A percentile compares a stretch with the other conserved stretches of the same genome.
Evolutionary conservation across 768 basidiomycete genomes (phyloP).

Genomic region (Tremella fuciformis): DNA sequence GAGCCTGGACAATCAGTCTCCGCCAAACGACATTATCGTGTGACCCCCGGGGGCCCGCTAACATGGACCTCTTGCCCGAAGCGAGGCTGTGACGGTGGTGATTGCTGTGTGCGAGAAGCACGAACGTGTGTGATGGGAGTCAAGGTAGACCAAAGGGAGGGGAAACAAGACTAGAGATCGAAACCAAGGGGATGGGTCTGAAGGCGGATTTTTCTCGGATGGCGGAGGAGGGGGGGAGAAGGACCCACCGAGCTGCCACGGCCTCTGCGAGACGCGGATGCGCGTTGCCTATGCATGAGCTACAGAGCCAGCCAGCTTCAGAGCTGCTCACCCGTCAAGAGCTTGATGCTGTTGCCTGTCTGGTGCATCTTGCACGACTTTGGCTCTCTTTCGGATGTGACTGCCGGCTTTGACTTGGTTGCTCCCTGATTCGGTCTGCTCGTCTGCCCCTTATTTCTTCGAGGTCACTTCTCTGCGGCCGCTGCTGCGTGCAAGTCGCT

Average conservation of each 20-base stretch:
- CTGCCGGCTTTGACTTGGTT: too few relatives aligned
- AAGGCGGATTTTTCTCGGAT: neutral
- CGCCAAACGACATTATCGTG: constrained; percentile 6
- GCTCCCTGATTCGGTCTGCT: too few relatives aligned
- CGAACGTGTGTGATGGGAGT: constrained; percentile 20
- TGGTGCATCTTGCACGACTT: constrained; percentile 37
- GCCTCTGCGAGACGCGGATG: constrained; percentile 93
- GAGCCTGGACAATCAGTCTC: constrained; percentile 59
- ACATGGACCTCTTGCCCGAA: neutral
- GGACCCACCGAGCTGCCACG: constrained; percentile 77
- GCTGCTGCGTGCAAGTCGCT: too few relatives aligned
- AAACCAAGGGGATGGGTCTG: neutral
- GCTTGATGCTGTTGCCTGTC: constrained; percentile 51
- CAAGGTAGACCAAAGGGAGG: constrained; percentile 9
- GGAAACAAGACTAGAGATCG: neutral
- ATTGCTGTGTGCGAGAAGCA: neutral
- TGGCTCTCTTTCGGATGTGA: too few relatives aligned
- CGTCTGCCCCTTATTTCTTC: too few relatives aligned
- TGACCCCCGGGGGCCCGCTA: neutral
- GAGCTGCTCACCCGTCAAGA: constrained; percentile 48
- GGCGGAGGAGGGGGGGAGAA: constrained; percentile 14
- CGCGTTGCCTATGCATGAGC: constrained; percentile 67
- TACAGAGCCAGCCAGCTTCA: neutral
- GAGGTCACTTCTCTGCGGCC: too few relatives aligned
- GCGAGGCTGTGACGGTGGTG: neutral